Conservation (phyloP, 2,329 filamentous ascomycete genomes). For the Fusarium cicatricum region DNA sequence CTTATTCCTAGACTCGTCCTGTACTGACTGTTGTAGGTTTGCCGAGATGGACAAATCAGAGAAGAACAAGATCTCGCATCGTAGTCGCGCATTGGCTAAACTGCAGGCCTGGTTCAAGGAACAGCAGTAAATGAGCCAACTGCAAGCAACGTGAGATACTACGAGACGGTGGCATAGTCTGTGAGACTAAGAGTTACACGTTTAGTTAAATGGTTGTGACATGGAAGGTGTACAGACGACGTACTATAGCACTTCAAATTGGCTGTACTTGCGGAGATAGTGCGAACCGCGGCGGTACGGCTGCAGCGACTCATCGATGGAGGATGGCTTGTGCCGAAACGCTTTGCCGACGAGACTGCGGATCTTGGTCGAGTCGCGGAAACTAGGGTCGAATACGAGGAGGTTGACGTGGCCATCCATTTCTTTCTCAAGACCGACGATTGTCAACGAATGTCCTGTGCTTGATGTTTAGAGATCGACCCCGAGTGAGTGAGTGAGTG, state of each 20-base stretch:
- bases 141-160: background rate
- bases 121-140: conserved; percentile 30
- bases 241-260: conserved; percentile 83
- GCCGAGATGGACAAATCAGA: conserved; percentile 91
- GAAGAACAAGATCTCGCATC: conserved; percentile 95
- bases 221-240: conserved; percentile 37
- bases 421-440: conserved; percentile 81
- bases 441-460: conserved; percentile 85
- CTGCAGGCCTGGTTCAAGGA: conserved; percentile 80
- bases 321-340: conserved; percentile 54
- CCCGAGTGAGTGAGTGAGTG: too few species aligned
- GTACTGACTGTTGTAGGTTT: conserved; percentile 59
- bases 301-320: conserved; percentile 61
- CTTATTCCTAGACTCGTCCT: background rate
- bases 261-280: conserved; percentile 74
- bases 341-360: conserved; percentile 62
- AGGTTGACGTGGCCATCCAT: conserved; percentile 71
- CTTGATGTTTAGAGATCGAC: conserved; percentile 1
- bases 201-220: conserved; percentile 11
- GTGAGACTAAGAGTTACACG: conserved; percentile 23
- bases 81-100: conserved; percentile 85
- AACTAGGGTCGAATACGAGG: conserved; percentile 89
- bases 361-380: conserved; percentile 72
- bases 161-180: conserved; percentile 19
- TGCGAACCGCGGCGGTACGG: conserved; percentile 75